A percentile compares a stretch with the other conserved stretches of the same genome.
These are phyloP conservation scores for Scorias spongiosa DNA, from an alignment of 2,329 filamentous ascomycete species.

Conservation along the genomic window DNA sequence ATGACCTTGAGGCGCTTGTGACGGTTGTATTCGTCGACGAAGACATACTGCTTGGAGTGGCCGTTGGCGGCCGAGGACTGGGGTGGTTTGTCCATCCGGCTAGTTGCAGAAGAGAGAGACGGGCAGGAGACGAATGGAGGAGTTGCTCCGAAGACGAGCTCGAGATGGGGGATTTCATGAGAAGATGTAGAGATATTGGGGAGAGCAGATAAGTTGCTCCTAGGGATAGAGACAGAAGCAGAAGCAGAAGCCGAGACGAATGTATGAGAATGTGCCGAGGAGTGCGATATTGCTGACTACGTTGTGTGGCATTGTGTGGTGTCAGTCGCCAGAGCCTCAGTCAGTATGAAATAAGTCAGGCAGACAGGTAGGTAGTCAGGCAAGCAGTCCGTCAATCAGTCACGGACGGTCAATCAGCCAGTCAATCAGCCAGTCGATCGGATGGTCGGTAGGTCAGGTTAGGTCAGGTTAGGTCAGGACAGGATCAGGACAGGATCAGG, in stretches of 20 bases:
- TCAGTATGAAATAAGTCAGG: too few species aligned
- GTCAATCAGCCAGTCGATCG: neutral
- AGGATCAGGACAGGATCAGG: too few species aligned
- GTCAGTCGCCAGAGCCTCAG: neutral
- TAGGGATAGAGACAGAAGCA: neutral
- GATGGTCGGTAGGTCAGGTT: neutral
- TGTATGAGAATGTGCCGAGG: neutral
- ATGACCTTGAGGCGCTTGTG: slow-evolving; percentile 96
- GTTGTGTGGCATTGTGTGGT: neutral
- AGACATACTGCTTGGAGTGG: slow-evolving; percentile 93
- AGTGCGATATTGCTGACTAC: neutral
- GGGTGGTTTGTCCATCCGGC: neutral
- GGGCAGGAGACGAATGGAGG: neutral
- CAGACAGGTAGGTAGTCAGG: neutral
- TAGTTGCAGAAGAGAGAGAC: neutral
- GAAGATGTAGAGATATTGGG: neutral
- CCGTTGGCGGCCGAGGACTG: slow-evolving; percentile 45
- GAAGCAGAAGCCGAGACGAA: neutral
- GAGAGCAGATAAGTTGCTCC: too few species aligned
- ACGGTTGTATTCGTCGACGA: slow-evolving; percentile 95
- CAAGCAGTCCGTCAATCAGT: neutral
- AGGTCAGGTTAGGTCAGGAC: too few species aligned
- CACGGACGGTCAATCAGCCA: neutral
- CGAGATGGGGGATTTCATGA: neutral
- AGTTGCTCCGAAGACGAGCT: neutral